Evolutionary conservation across 2,329 filamentous ascomycete genomes (phyloP).

Genomic region (Zasmidium angulare): DNA sequence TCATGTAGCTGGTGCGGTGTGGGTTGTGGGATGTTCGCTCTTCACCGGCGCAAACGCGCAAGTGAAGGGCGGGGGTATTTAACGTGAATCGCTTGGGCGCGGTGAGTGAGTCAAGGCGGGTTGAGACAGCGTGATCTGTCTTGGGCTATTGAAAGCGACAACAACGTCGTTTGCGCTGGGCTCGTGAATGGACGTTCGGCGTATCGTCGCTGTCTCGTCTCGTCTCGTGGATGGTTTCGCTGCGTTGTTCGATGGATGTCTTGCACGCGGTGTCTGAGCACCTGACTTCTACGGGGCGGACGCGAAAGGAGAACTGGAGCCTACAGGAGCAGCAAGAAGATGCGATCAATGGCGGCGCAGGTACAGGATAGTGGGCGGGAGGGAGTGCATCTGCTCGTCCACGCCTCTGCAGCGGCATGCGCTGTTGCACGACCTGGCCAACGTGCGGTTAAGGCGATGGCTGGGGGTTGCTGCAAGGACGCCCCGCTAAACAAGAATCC

Average conservation of each 20-base stretch:
- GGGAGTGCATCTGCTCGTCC: background rate
- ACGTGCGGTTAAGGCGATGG: background rate
- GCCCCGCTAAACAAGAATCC: background rate
- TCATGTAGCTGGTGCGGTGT: slow-evolving; percentile 12
- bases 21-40: background rate
- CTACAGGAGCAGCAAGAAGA: background rate
- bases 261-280: slow-evolving; percentile 2
- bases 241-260: background rate
- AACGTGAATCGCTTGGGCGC: background rate
- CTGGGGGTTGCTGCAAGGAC: background rate
- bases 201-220: background rate
- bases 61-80: background rate
- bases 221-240: slow-evolving; percentile 1
- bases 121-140: slow-evolving; percentile 1
- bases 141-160: background rate
- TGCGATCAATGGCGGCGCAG: slow-evolving; percentile 3
- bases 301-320: slow-evolving; percentile 2
- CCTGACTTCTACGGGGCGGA: background rate
- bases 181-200: background rate
- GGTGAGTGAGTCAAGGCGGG: background rate
- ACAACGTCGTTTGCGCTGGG: background rate
- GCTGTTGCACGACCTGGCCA: background rate
- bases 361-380: background rate
- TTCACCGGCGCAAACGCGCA: background rate
- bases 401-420: slow-evolving; percentile 1